These are phyloP conservation scores for Hymenoscyphus occultus DNA, from an alignment of 2,329 filamentous ascomycete species.

Conservation along the genomic window DNA sequence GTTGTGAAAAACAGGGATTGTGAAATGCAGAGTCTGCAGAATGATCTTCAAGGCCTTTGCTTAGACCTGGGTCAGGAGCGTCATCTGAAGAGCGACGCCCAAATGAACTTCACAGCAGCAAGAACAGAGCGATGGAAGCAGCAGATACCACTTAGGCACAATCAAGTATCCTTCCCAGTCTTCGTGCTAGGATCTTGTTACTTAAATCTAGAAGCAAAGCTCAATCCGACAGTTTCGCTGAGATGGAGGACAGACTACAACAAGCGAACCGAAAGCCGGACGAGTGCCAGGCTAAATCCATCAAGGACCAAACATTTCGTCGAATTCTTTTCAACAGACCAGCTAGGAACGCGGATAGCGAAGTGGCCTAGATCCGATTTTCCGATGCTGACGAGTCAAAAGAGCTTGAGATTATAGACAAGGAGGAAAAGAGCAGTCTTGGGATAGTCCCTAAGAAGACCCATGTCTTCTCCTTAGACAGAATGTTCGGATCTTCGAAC, in stretches of 20 bases:
- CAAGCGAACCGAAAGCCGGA: slow-evolving; percentile 70
- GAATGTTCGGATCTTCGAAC: slow-evolving; percentile 76
- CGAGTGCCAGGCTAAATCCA: slow-evolving; percentile 73
- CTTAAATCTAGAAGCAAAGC: slow-evolving; percentile 87
- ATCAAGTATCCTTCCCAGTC: slow-evolving; percentile 70
- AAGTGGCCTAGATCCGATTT: slow-evolving; percentile 71
- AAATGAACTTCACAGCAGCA: slow-evolving; percentile 48
- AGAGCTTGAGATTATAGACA: slow-evolving; percentile 80
- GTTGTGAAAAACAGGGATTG: slow-evolving; percentile 46
- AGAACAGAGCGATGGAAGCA: slow-evolving; percentile 53
- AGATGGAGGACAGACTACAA: slow-evolving; percentile 75
- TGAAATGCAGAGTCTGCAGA: slow-evolving; percentile 50
- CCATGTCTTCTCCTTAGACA: slow-evolving; percentile 86
- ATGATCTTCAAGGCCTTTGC: slow-evolving; percentile 46
- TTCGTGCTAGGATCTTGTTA: slow-evolving; percentile 81
- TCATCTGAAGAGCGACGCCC: slow-evolving; percentile 39
- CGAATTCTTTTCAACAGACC: slow-evolving; percentile 91
- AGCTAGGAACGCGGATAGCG: slow-evolving; percentile 52
- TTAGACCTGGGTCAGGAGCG: slow-evolving; percentile 61
- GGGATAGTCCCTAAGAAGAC: slow-evolving; percentile 74
- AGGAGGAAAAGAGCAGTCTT: slow-evolving; percentile 78
- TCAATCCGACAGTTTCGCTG: slow-evolving; percentile 80
- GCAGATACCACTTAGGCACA: slow-evolving; percentile 62
- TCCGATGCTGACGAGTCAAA: slow-evolving; percentile 78
- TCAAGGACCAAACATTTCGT: slow-evolving; percentile 85